A percentile compares a stretch with the other conserved stretches of the same genome.
Conservation (phyloP, 1,139 yeast genomes). For the Scheffersomyces parashehatae region DNA sequence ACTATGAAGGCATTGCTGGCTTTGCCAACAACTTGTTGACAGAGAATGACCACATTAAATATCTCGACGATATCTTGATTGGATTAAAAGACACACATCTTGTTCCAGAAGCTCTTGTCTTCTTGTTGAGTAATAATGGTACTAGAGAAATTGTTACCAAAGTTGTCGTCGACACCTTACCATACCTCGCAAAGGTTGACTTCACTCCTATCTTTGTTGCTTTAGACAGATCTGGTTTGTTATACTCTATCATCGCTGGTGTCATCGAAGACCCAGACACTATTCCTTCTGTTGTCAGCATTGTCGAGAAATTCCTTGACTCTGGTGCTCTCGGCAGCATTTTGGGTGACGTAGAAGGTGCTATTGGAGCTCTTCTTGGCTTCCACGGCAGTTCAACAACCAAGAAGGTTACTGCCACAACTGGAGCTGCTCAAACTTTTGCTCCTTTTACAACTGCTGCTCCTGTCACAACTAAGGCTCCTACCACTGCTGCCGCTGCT, state of each 20-base stretch:
- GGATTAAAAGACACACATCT: constrained; percentile 26
- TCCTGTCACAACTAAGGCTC: background rate
- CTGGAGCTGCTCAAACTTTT: background rate
- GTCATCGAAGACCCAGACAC: constrained; percentile 26
- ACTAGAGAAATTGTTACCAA: constrained; percentile 22
- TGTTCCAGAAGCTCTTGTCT: constrained; percentile 27
- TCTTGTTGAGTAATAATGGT: constrained; percentile 24
- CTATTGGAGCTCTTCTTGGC: constrained; percentile 3
- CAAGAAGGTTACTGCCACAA: background rate
- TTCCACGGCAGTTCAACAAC: background rate
- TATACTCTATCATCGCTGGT: constrained; percentile 30
- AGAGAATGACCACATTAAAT: constrained; percentile 21
- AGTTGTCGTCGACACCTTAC: constrained; percentile 19
- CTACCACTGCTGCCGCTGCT: background rate
- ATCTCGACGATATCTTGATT: constrained; percentile 26
- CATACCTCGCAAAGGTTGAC: constrained; percentile 20
- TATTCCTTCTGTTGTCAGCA: constrained; percentile 27
- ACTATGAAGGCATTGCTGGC: constrained; percentile 35
- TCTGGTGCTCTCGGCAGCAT: constrained; percentile 17
- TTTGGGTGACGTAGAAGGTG: background rate
- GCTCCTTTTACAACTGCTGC: background rate
- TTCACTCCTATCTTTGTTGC: constrained; percentile 33
- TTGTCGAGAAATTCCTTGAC: constrained; percentile 22
- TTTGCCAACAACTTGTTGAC: constrained; percentile 28
- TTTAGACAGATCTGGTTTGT: constrained; percentile 35